Evolutionary conservation across 352 stramenopile genomes (phyloP).

Genomic region (Pythium pyrilobum): DNA sequence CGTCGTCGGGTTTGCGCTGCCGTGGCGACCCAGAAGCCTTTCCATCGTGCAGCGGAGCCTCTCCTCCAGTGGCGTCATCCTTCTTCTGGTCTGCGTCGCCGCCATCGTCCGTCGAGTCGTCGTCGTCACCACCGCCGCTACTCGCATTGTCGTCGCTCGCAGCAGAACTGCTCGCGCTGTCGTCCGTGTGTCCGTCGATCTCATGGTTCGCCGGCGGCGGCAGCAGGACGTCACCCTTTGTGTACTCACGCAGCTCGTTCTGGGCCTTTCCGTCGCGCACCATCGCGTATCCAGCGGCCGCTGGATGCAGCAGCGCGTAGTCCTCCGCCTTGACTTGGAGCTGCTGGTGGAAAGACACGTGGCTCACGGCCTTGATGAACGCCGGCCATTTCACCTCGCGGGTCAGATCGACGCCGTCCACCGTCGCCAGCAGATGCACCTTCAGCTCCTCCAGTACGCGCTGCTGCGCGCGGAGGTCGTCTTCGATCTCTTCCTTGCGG

Average conservation of each 20-base stretch:
- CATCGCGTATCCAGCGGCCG: constrained; percentile 52
- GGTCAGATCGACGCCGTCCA: constrained; percentile 52
- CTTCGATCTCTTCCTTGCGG: constrained; percentile 11
- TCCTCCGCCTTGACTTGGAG: constrained; percentile 15
- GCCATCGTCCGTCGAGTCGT: constrained; percentile 5
- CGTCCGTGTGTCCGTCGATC: constrained; percentile 75
- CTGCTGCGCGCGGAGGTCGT: constrained; percentile 29
- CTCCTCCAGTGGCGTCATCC: not conserved
- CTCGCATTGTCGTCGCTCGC: constrained; percentile 43
- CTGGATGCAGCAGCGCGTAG: constrained; percentile 36
- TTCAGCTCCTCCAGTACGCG: constrained; percentile 30
- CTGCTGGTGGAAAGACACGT: constrained; percentile 40
- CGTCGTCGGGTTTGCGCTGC: not conserved
- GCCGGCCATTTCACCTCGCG: constrained; percentile 43
- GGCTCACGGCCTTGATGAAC: constrained; percentile 45
- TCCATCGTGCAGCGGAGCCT: constrained; percentile 3
- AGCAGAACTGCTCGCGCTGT: constrained; percentile 65
- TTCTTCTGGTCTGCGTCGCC: constrained; percentile 7
- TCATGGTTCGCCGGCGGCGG: constrained; percentile 50
- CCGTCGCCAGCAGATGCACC: constrained; percentile 45
- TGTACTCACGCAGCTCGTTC: constrained; percentile 30
- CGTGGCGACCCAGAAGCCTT: not conserved
- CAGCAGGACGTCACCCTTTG: constrained; percentile 44
- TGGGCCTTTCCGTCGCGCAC: constrained; percentile 21
- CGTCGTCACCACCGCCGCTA: constrained; percentile 11